phyloP scores from a whole-genome alignment of 306 rosid genomes.

The Lathyrus aphaca region DNA sequence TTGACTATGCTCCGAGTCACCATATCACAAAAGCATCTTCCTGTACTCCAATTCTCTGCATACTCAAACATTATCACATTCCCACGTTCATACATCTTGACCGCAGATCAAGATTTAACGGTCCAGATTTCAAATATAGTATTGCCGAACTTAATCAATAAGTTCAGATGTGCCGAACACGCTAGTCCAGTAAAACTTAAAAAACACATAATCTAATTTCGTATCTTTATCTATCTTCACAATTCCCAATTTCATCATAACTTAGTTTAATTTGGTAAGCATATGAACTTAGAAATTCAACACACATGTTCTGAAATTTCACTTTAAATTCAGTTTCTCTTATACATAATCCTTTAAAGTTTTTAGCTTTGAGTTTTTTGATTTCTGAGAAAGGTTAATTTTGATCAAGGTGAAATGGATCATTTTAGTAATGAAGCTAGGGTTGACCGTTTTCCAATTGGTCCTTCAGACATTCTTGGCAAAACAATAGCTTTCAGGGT shows the following conservation, averaged over 20 bases:
- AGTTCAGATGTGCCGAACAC: too few relatives aligned
- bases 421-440: constrained; percentile 80
- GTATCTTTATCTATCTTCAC: too few relatives aligned
- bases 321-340: background rate
- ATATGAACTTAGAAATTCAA: background rate
- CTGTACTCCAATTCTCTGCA: too few relatives aligned
- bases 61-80: too few relatives aligned
- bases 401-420: constrained; percentile 59
- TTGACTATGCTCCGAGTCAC: constrained; percentile 13
- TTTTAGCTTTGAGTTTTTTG: background rate
- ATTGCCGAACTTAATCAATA: too few relatives aligned
- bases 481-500: constrained; percentile 79
- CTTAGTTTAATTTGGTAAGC: background rate
- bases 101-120: too few relatives aligned
- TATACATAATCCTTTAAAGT: background rate
- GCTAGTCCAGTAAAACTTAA: too few relatives aligned
- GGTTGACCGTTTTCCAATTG: constrained; percentile 83
- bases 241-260: too few relatives aligned
- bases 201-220: too few relatives aligned
- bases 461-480: constrained; percentile 83
- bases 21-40: background rate
- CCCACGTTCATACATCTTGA: too few relatives aligned
- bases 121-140: too few relatives aligned
- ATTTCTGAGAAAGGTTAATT: background rate
- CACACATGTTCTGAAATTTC: too few relatives aligned